A percentile compares a stretch with the other conserved stretches of the same genome.
Evolutionary conservation across 2,329 filamentous ascomycete genomes (phyloP).

Genomic region (Colletotrichum sp.): DNA sequence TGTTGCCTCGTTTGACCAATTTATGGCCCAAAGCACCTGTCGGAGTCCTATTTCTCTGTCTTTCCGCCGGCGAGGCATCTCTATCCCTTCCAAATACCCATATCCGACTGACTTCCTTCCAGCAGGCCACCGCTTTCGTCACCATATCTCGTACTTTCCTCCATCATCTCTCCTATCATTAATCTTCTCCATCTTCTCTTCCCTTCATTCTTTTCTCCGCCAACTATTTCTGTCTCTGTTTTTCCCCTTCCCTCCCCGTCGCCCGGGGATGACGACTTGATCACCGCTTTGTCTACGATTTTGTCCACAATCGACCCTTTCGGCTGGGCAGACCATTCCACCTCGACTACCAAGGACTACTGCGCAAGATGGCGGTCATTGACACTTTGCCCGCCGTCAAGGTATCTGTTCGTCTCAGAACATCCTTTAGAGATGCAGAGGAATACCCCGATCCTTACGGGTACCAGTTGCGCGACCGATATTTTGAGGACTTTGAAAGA

Average conservation of each 20-base stretch:
- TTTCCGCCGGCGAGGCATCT: background rate
- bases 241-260: background rate
- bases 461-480: background rate
- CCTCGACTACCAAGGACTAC: background rate
- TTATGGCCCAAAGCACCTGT: background rate
- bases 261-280: background rate
- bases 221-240: background rate
- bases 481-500: slow-evolving; percentile 1
- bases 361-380: slow-evolving; percentile 3
- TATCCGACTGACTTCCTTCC: background rate
- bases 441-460: slow-evolving; percentile 4
- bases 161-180: background rate
- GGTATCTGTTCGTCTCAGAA: background rate
- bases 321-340: background rate
- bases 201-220: background rate
- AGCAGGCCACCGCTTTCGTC: background rate
- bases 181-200: background rate
- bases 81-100: background rate
- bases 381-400: background rate
- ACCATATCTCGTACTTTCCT: background rate
- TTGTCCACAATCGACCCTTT: background rate
- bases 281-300: background rate
- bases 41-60: background rate
- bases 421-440: background rate
- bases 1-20: background rate